These are phyloP conservation scores for Gomphus sp. DNA, from an alignment of 1,284 basidiomycete species.

Conservation along the genomic window DNA sequence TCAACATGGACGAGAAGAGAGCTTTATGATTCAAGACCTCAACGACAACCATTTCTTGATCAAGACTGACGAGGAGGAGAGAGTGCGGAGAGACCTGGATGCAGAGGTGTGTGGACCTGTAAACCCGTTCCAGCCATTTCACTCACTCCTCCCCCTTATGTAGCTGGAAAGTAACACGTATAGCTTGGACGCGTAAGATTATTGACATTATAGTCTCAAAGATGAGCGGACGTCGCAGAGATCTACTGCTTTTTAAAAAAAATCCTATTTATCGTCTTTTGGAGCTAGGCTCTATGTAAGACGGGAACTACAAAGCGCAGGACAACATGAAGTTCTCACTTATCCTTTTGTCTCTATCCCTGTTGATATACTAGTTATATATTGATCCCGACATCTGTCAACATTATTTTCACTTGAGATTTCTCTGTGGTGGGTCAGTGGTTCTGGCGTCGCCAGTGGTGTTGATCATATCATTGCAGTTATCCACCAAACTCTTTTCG, in stretches of 20 bases:
- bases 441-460: too few relatives aligned
- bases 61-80: conserved; percentile 71
- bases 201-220: not conserved
- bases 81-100: conserved; percentile 65
- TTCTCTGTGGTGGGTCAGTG: too few relatives aligned
- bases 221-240: not conserved
- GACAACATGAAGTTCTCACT: too few relatives aligned
- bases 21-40: conserved; percentile 81
- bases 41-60: conserved; percentile 82
- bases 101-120: conserved; percentile 47
- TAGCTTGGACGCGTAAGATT: conserved; percentile 14
- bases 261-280: too few relatives aligned
- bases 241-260: not conserved
- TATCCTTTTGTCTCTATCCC: too few relatives aligned
- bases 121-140: not conserved
- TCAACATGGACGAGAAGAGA: conserved; percentile 72
- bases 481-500: too few relatives aligned
- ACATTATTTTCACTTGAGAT: too few relatives aligned
- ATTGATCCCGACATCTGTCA: too few relatives aligned
- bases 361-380: too few relatives aligned
- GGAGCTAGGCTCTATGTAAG: too few relatives aligned
- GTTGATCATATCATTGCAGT: too few relatives aligned
- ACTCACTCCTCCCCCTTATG: not conserved
- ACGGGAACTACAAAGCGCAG: too few relatives aligned
- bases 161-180: conserved; percentile 20